Conservation (phyloP, 2,329 filamentous ascomycete species). For the Colletotrichum siamense region DNA sequence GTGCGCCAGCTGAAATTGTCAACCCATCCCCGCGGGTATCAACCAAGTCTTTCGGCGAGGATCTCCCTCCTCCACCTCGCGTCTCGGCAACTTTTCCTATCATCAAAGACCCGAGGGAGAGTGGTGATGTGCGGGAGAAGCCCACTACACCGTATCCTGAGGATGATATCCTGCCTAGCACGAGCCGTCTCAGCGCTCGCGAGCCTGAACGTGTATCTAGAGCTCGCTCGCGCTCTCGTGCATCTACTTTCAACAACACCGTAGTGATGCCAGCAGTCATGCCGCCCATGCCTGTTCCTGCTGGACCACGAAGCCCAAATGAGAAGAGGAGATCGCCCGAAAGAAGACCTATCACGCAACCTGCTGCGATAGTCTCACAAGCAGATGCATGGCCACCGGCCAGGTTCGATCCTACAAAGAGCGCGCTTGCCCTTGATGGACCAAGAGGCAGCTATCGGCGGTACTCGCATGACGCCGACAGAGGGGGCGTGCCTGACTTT, state of each 20-base stretch:
- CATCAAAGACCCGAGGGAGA: constrained; percentile 8
- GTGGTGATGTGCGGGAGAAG: constrained; percentile 5
- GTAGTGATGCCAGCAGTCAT: constrained; percentile 23
- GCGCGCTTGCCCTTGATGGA: constrained; percentile 39
- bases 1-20: constrained; percentile 32
- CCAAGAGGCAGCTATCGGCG: constrained; percentile 54
- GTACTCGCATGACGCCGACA: constrained; percentile 58
- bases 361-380: not conserved
- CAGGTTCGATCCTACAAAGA: constrained; percentile 46
- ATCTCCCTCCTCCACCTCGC: constrained; percentile 25
- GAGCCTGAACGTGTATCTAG: constrained; percentile 6
- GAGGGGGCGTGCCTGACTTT: constrained; percentile 52
- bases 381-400: constrained; percentile 48
- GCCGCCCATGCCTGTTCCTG: constrained; percentile 24
- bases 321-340: constrained; percentile 28
- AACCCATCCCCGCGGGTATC: constrained; percentile 33
- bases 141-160: constrained; percentile 31
- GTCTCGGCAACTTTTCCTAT: constrained; percentile 35
- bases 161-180: constrained; percentile 32
- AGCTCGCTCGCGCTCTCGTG: constrained; percentile 28
- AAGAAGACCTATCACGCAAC: not conserved
- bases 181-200: constrained; percentile 10
- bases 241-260: constrained; percentile 29
- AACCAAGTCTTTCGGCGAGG: constrained; percentile 15
- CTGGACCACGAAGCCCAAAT: constrained; percentile 22